Conservation (phyloP, 2,329 filamentous ascomycete genomes). For the Emergomyces orientalis region DNA sequence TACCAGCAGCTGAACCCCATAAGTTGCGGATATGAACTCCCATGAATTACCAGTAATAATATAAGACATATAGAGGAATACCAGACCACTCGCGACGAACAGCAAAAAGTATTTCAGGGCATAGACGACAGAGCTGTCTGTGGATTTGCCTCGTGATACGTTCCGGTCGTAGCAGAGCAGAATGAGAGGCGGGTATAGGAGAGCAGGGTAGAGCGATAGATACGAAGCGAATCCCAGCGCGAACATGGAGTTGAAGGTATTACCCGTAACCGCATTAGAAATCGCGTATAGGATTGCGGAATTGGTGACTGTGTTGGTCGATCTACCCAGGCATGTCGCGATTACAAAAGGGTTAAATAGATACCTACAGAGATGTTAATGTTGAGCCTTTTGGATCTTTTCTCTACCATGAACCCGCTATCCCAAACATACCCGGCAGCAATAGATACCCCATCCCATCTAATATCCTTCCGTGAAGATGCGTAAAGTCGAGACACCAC, state of each 20-base stretch:
- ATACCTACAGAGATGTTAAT: conserved; percentile 48
- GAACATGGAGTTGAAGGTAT: conserved; percentile 66
- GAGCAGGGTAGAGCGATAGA: conserved; percentile 79
- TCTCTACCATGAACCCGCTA: neutral
- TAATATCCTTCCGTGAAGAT: conserved; percentile 66
- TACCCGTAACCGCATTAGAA: conserved; percentile 66
- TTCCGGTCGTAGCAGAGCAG: conserved; percentile 69
- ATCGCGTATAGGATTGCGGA: conserved; percentile 79
- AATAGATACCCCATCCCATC: conserved; percentile 65
- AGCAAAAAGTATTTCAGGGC: conserved; percentile 44
- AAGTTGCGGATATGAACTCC: conserved; percentile 81
- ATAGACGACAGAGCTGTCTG: conserved; percentile 39
- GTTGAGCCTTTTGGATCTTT: neutral
- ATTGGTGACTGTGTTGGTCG: conserved; percentile 81
- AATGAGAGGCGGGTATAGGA: conserved; percentile 73
- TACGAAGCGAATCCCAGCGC: conserved; percentile 82
- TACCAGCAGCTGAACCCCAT: conserved; percentile 82
- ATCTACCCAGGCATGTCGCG: conserved; percentile 78
- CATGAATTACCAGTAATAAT: conserved; percentile 67
- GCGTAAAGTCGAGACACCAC: conserved; percentile 63
- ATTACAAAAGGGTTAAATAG: conserved; percentile 94
- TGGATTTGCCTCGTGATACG: conserved; percentile 26
- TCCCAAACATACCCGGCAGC: conserved; percentile 59
- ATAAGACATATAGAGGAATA: conserved; percentile 62
- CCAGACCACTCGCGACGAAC: conserved; percentile 47